Conservation (phyloP, 106 monocot genomes). For the Vanilla planifolia region DNA sequence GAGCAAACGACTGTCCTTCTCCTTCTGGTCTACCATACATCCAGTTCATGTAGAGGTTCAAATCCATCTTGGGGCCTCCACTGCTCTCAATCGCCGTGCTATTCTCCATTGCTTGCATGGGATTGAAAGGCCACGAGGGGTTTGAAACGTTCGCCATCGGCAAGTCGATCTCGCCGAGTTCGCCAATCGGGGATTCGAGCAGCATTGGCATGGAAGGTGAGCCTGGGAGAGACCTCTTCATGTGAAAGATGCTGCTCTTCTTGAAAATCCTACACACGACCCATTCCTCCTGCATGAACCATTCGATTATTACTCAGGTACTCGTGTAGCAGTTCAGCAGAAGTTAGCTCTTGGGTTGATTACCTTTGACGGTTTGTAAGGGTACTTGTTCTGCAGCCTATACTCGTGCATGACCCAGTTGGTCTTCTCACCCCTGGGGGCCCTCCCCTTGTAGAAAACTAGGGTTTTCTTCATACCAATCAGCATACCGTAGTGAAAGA, state of each 20-base stretch:
- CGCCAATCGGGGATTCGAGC: constrained; percentile 9
- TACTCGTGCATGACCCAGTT: constrained; percentile 41
- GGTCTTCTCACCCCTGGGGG: constrained; percentile 36
- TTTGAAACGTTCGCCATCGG: constrained; percentile 22
- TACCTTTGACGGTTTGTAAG: no score
- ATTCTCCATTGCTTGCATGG: constrained; percentile 17
- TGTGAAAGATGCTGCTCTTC: not conserved
- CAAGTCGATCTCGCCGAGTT: constrained; percentile 37
- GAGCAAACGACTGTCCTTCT: not conserved
- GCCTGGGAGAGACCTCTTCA: not conserved
- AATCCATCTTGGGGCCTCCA: constrained; percentile 11
- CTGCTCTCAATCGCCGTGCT: not conserved
- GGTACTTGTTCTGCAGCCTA: no score
- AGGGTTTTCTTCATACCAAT: constrained; percentile 43
- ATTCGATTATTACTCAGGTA: not conserved
- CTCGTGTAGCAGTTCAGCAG: not conserved
- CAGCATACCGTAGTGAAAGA: not conserved
- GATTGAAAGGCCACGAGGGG: constrained; percentile 7
- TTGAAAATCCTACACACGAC: no score
- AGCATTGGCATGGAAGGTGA: constrained; percentile 8
- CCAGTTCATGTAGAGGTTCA: constrained; percentile 35
- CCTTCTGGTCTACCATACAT: constrained; percentile 14
- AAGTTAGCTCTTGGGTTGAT: no score
- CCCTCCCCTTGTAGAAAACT: constrained; percentile 35
- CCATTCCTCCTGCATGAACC: no score